These are phyloP conservation scores for Pleodorina starrii DNA, from an alignment of 139 green algal genomes.

Conservation along the genomic window DNA sequence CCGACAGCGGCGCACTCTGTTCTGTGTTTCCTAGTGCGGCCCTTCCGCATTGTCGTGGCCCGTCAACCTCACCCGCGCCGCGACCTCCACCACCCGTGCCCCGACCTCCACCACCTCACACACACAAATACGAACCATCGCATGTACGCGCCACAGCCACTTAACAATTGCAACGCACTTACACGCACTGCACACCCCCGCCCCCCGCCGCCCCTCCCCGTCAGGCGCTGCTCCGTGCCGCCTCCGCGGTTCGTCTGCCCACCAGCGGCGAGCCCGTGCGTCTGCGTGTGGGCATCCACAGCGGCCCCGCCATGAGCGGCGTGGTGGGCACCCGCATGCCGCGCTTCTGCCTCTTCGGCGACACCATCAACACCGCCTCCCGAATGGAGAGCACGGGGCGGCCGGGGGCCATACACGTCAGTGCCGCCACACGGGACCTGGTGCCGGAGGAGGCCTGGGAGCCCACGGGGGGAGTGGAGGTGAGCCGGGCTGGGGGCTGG, in stretches of 20 bases:
- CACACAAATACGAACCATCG: too few relatives aligned
- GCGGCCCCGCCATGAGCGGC: slow-evolving; percentile 50
- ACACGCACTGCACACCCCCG: background rate
- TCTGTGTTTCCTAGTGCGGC: too few relatives aligned
- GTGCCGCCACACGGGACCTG: slow-evolving; percentile 26
- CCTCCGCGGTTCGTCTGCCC: slow-evolving; percentile 18
- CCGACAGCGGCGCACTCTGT: too few relatives aligned
- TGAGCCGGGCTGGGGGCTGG: slow-evolving; percentile 27
- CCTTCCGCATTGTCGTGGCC: too few relatives aligned
- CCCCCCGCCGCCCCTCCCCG: background rate
- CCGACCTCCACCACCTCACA: too few relatives aligned
- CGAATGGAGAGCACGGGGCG: slow-evolving; percentile 64
- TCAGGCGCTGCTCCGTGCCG: slow-evolving; percentile 42
- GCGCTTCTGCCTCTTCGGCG: slow-evolving; percentile 55
- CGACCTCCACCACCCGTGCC: too few relatives aligned
- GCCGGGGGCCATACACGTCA: slow-evolving; percentile 62
- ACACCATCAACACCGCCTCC: slow-evolving; percentile 43
- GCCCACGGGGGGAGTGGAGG: slow-evolving; percentile 48
- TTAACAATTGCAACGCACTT: too few relatives aligned
- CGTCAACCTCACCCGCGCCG: too few relatives aligned
- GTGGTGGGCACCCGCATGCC: slow-evolving; percentile 56
- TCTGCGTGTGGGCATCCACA: slow-evolving; percentile 56
- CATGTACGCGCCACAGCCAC: too few relatives aligned
- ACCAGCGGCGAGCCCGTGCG: slow-evolving; percentile 34
- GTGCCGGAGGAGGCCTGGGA: slow-evolving; percentile 37